phyloP scores from a whole-genome alignment of 2,329 filamentous ascomycete genomes.

The Hawksworthiomyces lignivorus region DNA sequence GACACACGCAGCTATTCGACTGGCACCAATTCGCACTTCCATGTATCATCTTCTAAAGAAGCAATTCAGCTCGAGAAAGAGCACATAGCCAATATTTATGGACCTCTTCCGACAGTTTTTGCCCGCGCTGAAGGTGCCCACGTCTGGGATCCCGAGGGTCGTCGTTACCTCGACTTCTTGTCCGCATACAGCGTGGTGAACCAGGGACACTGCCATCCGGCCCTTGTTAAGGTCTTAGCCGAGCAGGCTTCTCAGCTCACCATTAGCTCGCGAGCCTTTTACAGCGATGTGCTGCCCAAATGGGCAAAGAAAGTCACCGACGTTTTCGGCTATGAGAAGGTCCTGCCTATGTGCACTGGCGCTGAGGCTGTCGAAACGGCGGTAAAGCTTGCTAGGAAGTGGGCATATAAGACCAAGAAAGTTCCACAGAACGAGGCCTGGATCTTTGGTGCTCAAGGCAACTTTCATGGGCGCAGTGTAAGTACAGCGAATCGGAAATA shows the following conservation, averaged over 20 bases:
- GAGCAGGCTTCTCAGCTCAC: conserved; percentile 86
- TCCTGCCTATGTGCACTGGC: conserved; percentile 94
- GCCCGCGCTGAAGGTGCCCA: conserved; percentile 72
- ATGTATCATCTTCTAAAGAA: too few species aligned
- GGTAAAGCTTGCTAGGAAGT: conserved; percentile 88
- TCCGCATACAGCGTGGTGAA: conserved; percentile 96
- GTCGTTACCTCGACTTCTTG: conserved; percentile 91
- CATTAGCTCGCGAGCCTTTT: conserved; percentile 85
- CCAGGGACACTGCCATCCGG: conserved; percentile 94
- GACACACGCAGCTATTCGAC: conserved; percentile 19
- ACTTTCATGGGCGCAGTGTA: too few species aligned
- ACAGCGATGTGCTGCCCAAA: conserved; percentile 94
- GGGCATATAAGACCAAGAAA: too few species aligned
- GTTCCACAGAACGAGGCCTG: too few species aligned
- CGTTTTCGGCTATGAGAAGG: conserved; percentile 93
- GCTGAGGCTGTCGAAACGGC: conserved; percentile 93
- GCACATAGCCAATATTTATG: too few species aligned
- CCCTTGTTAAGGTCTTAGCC: conserved; percentile 79
- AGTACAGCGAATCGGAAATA: too few species aligned
- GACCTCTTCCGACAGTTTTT: too few species aligned
- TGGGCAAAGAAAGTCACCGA: conserved; percentile 87
- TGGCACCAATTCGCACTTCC: background rate
- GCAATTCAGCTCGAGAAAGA: too few species aligned
- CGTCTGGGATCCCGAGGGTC: conserved; percentile 94
- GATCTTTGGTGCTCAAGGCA: too few species aligned